Base-by-base conservation (phyloP, 495 filamentous ascomycete species). In the Friedmanniomyces simplex region DNA sequence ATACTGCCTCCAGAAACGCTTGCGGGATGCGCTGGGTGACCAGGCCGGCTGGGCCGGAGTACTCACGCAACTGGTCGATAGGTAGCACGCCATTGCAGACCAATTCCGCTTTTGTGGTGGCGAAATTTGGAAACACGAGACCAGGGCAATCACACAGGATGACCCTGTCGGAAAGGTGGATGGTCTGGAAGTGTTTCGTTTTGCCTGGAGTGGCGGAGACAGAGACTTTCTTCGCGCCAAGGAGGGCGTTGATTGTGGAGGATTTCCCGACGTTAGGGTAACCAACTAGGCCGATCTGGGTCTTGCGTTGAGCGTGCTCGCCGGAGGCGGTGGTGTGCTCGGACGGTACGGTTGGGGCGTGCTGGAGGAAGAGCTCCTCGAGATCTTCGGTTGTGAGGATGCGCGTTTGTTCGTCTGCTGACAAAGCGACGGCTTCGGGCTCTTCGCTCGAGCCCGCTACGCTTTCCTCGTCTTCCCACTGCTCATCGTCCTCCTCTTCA, bases 251-350 rank as follows among this genome's bases (percentile, higher is more conserved):
- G 77, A 99, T 97, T 8, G 94, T 99, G 41, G 89, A 95, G 7
- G 94, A 97, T 72, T 99, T 99, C 66, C 94, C 94, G 62, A 97
- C 94, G 73, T 99, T 99, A 60, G 94, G 94, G 74, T 99, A 99
- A 30, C 94, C 94, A 52, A 99, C 93, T 14, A 99, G 78, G 61
- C 94, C 94, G 64, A 99, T 93, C 57, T 84, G 80, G 18, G 88
- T 84, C 69, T 91, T 96, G 60, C 79, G 78, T 16, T 72, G 66
- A 24, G 52, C 39, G 30, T 30, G n/a, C 16, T 64, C 62, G 20
- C 62, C 55, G 49, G 24, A n/a, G 43, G 25, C 30, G 12, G 34
- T 24, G 34, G 52, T 45, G 12, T 37, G 37, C 3, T 52, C 51
- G 10, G 42, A 13, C 7, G 69, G 64, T 42, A 74, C 66, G 30